A percentile compares a stretch with the other conserved stretches of the same genome.
Conservation (phyloP, 1,284 basidiomycete genomes). For the Xanthoconium separans region DNA sequence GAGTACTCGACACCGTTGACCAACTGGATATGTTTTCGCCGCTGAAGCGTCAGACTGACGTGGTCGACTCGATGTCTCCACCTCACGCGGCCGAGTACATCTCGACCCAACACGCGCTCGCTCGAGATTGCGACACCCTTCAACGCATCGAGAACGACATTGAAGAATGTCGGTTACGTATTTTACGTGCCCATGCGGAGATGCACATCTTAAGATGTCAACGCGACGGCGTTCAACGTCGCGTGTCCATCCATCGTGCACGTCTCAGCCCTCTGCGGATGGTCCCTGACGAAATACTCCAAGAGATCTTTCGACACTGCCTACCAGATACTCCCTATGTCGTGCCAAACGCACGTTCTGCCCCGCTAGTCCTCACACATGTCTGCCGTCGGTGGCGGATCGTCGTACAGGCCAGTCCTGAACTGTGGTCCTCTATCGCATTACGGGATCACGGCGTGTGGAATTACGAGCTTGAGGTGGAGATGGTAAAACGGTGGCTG, state of each 20-base stretch:
- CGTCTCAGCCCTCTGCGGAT: constrained; percentile 27
- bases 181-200: constrained; percentile 17
- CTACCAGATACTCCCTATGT: constrained; percentile 24
- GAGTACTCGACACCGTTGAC: background rate
- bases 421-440: constrained; percentile 32
- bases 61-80: constrained; percentile 25
- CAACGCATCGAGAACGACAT: constrained; percentile 15
- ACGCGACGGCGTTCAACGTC: constrained; percentile 17
- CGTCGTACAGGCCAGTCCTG: constrained; percentile 27
- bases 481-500: constrained; percentile 26
- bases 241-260: constrained; percentile 24
- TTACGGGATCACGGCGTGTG: constrained; percentile 27
- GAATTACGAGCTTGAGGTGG: constrained; percentile 29
- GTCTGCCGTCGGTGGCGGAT: constrained; percentile 32
- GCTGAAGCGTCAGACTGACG: constrained; percentile 4
- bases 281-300: constrained; percentile 32
- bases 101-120: constrained; percentile 17
- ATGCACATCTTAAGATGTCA: constrained; percentile 20
- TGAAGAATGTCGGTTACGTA: constrained; percentile 13
- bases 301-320: constrained; percentile 31
- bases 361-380: constrained; percentile 32
- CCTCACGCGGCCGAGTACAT: constrained; percentile 19
- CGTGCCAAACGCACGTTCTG: constrained; percentile 17
- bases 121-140: constrained; percentile 14
- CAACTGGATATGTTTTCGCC: background rate